These are phyloP conservation scores for Botrytis hyacinthi DNA, from an alignment of 2,329 filamentous ascomycete species.

Conservation along the genomic window DNA sequence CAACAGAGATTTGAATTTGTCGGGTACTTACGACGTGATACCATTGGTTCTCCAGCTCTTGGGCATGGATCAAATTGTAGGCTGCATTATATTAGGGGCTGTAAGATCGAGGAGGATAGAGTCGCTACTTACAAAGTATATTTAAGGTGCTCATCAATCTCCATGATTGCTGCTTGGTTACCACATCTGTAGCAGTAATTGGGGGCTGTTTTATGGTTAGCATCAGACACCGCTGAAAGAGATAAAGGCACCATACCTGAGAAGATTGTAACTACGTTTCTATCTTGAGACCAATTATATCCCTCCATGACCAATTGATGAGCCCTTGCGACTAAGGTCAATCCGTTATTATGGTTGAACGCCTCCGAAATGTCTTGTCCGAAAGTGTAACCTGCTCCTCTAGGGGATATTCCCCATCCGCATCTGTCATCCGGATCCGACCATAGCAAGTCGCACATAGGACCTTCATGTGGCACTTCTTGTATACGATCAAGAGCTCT, in stretches of 20 bases:
- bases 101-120: not conserved
- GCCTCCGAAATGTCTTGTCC: constrained; percentile 97
- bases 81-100: constrained; percentile 53
- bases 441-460: constrained; percentile 98
- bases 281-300: constrained; percentile 98
- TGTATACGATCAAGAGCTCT: constrained; percentile 92
- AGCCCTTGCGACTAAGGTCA: constrained; percentile 91
- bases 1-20: not conserved
- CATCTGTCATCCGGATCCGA: constrained; percentile 96
- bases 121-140: constrained; percentile 91
- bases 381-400: constrained; percentile 93
- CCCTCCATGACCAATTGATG: constrained; percentile 99
- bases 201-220: constrained; percentile 55
- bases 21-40: constrained; percentile 72
- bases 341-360: constrained; percentile 98
- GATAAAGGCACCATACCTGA: constrained; percentile 59
- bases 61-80: constrained; percentile 99
- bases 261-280: constrained; percentile 98
- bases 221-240: not conserved
- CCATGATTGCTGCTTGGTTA: constrained; percentile 99
- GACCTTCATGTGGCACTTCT: constrained; percentile 96
- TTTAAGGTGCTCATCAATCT: constrained; percentile 98
- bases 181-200: constrained; percentile 99
- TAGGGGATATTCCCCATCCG: constrained; percentile 92
- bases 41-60: constrained; percentile 96